Conservation (phyloP, 176 grass and related monocot genomes). For the Phoenix roebelenii region DNA sequence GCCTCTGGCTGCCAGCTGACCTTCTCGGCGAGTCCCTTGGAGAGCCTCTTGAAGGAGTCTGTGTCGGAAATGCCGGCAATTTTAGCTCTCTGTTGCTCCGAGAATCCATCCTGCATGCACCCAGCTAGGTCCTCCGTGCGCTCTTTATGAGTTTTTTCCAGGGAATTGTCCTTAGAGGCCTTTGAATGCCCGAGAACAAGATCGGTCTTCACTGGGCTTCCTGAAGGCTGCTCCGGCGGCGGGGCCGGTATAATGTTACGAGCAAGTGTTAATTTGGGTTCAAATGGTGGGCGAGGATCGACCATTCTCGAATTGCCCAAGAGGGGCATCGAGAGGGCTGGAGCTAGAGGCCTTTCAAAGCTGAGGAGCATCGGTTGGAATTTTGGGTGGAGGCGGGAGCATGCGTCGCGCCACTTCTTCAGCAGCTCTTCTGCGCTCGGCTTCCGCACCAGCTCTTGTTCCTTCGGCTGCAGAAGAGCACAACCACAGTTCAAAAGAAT, state of each 20-base stretch:
- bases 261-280: constrained; percentile 32
- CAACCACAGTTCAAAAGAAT: background rate
- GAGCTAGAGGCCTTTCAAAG: background rate
- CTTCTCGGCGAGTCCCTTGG: constrained; percentile 73
- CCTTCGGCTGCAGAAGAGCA: background rate
- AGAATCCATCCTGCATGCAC: background rate
- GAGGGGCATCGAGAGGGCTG: constrained; percentile 25
- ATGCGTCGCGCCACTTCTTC: background rate
- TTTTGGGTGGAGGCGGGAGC: background rate
- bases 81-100: background rate
- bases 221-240: constrained; percentile 27
- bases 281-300: constrained; percentile 6
- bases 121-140: constrained; percentile 9
- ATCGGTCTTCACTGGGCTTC: constrained; percentile 84
- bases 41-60: constrained; percentile 80
- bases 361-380: background rate
- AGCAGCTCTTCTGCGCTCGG: constrained; percentile 4
- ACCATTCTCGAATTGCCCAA: constrained; percentile 1
- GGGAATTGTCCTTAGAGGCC: constrained; percentile 19
- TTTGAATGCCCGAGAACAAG: constrained; percentile 49
- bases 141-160: constrained; percentile 22
- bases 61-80: constrained; percentile 7
- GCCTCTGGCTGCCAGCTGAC: constrained; percentile 89
- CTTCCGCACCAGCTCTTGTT: background rate
- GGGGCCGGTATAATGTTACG: constrained; percentile 24